A percentile compares a stretch with the other conserved stretches of the same genome.
phyloP scores from a whole-genome alignment of 306 rosid species.

The Medicago truncatula region DNA sequence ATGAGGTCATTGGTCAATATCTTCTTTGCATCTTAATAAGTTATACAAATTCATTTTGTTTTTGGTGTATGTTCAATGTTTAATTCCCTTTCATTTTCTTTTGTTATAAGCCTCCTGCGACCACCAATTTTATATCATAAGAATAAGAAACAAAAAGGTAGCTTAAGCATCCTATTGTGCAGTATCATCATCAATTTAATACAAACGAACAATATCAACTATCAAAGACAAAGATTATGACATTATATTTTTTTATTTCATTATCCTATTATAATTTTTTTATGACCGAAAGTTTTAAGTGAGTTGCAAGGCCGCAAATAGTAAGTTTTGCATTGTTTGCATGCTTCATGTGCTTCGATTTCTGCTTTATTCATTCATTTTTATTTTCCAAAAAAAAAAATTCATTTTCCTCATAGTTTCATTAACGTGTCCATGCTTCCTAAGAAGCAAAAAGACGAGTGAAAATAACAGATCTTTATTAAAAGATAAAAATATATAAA shows the following conservation, averaged over 20 bases:
- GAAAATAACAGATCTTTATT: neutral
- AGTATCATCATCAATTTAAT: neutral
- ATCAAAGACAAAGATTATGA: constrained; percentile 22
- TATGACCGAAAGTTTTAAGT: neutral
- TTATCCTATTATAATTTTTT: neutral
- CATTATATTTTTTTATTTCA: neutral
- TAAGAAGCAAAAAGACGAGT: constrained; percentile 30
- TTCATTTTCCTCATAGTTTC: constrained; percentile 25
- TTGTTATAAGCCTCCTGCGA: neutral
- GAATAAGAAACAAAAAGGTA: constrained; percentile 22
- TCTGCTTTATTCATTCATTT: neutral
- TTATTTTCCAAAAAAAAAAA: no score
- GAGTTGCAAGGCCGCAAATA: no score
- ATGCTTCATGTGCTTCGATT: no score
- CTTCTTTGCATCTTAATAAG: constrained; percentile 11
- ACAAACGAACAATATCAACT: constrained; percentile 20
- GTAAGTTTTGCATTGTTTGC: no score
- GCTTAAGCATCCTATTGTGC: neutral
- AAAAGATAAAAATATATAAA: neutral
- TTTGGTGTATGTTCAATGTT: constrained; percentile 19
- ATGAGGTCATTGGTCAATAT: constrained; percentile 33
- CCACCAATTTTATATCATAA: constrained; percentile 1
- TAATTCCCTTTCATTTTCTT: neutral
- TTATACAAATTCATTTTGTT: constrained; percentile 21
- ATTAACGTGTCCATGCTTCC: constrained; percentile 29